Conservation (phyloP, 805 yeast genomes). For the Lachancea sp. region DNA sequence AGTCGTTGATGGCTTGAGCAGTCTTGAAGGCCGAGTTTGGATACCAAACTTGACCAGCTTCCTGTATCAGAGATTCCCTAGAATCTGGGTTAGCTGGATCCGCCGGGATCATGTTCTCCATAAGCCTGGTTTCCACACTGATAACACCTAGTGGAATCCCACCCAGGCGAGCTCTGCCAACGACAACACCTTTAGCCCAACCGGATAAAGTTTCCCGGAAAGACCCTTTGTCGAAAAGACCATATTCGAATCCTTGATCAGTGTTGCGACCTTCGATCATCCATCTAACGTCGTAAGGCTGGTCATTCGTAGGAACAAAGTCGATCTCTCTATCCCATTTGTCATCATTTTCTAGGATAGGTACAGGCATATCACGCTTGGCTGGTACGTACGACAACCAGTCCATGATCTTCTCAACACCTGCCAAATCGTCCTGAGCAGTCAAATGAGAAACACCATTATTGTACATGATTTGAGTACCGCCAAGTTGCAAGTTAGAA, state of each 20-base stretch:
- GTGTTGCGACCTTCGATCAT: constrained; percentile 77
- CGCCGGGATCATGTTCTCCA: constrained; percentile 90
- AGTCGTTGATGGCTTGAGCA: constrained; percentile 95
- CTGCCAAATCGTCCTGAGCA: constrained; percentile 94
- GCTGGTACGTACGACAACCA: constrained; percentile 97
- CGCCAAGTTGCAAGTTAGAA: constrained; percentile 96
- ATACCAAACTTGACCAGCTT: constrained; percentile 99
- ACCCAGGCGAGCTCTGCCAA: constrained; percentile 97
- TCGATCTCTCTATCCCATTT: constrained; percentile 92
- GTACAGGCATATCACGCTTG: constrained; percentile 82
- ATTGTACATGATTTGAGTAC: constrained; percentile 96
- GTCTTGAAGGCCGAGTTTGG: constrained; percentile 99
- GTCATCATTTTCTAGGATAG: constrained; percentile 75
- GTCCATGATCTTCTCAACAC: constrained; percentile 87
- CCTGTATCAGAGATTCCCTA: constrained; percentile 78
- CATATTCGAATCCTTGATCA: constrained; percentile 72
- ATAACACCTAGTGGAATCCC: constrained; percentile 99
- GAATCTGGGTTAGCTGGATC: constrained; percentile 98
- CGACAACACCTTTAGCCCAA: constrained; percentile 98
- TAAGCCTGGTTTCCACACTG: constrained; percentile 86
- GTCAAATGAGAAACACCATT: constrained; percentile 98
- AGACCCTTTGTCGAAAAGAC: constrained; percentile 87
- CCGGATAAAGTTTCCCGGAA: constrained; percentile 96
- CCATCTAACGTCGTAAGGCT: constrained; percentile 88
- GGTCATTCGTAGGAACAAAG: constrained; percentile 63